Evolutionary conservation across 805 yeast species (phyloP).

Genomic region (Hanseniaspora occidentalis): DNA sequence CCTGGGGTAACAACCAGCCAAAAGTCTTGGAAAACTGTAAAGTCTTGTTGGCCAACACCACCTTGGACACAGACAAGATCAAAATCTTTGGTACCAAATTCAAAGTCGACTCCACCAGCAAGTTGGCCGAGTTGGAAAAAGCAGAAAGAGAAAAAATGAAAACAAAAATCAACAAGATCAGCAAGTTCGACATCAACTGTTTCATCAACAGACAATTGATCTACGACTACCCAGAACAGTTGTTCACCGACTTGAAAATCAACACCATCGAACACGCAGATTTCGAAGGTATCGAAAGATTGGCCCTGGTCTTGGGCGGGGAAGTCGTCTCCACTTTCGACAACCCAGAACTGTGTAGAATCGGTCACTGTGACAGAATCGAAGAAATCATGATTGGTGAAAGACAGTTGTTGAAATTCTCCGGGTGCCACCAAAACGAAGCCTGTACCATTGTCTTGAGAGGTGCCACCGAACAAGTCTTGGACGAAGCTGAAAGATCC

Average conservation of each 20-base stretch:
- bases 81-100: conserved; percentile 96
- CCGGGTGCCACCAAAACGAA: conserved; percentile 92
- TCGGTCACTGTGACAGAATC: conserved; percentile 80
- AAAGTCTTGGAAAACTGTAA: conserved; percentile 71
- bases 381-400: conserved; percentile 94
- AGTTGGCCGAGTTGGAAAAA: conserved; percentile 84
- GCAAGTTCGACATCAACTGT: conserved; percentile 74
- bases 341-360: conserved; percentile 69
- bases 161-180: conserved; percentile 75
- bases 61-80: conserved; percentile 95
- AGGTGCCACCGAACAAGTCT: conserved; percentile 94
- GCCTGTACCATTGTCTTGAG: conserved; percentile 93
- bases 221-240: conserved; percentile 95
- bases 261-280: conserved; percentile 97
- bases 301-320: conserved; percentile 95
- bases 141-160: conserved; percentile 94
- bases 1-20: conserved; percentile 91
- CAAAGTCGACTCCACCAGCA: conserved; percentile 89
- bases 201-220: conserved; percentile 94
- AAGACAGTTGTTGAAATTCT: conserved; percentile 75
- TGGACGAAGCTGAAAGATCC: conserved; percentile 95
- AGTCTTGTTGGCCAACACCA: conserved; percentile 87
- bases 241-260: conserved; percentile 76
- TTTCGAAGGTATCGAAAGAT: conserved; percentile 93
- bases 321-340: conserved; percentile 97